Evolutionary conservation across 75 land plant genomes (phyloP), one percentile per base, ranked within the genome.

Genomic region (Pinus taeda): DNA sequence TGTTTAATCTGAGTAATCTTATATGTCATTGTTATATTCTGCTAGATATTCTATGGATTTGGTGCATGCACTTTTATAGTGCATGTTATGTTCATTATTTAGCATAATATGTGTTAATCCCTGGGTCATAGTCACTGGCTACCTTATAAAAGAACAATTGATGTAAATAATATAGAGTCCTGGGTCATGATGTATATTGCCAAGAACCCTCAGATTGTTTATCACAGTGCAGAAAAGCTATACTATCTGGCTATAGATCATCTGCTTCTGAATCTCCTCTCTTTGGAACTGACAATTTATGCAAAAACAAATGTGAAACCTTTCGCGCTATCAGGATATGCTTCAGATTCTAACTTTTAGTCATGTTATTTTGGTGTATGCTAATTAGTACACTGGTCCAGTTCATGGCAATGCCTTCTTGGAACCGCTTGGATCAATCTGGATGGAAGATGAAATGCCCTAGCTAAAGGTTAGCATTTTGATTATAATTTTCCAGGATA

Each of bases 401-500:
- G 37, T 33, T 33, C 17, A 2, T 30, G 69, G 17, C 39, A 15
- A 22, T 65, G 39, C 4, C 17, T 29, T 65, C 69, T 15, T 18
- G 17, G 15, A 18, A 33, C 20, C 6, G 4, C 20, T 65, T 37
- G 17, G 15, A 22, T 30, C 18, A 12, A 17, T 33, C 6, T 22
- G 4, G 30, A 33, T 15, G 69, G 37, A 33, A 65, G 67, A 64
- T 64, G 67, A 64, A 33, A 64, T 64, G 17, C 6, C 15, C 26
- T 15, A 62, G 30, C 2, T 30, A 5, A 65, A 13, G 17, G 18
- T 65, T 65, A 63, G 26, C 30, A 15, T 63, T 29, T 4, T n/a
- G 5, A 65, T 65, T 15, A 0, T 7, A 65, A 65, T 65, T 33
- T 65, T 26, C 33, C 81, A 84, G 86, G 82, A 77, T 24, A 60